A percentile compares a stretch with the other conserved stretches of the same genome.
Evolutionary conservation across 148 eudicot species (phyloP).

Genomic region (Vaccinium corymbosum): DNA sequence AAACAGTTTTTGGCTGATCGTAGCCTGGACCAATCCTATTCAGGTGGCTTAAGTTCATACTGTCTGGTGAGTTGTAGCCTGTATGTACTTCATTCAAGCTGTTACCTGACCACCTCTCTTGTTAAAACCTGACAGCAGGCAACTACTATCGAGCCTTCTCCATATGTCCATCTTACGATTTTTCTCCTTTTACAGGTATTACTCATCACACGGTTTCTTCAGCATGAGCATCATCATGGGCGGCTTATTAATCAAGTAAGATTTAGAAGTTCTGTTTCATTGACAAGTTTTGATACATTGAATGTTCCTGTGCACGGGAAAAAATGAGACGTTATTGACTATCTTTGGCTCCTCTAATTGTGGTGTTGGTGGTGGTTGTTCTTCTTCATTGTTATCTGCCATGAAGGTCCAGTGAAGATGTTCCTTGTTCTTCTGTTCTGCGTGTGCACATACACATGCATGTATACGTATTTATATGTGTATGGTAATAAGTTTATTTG

Average conservation of each 20-base stretch:
- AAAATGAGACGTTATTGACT: not conserved
- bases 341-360: not conserved
- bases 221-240: constrained; percentile 95
- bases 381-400: not conserved
- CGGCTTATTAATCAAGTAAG: constrained; percentile 80
- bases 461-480: not conserved
- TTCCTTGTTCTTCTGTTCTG: not conserved
- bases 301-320: not conserved
- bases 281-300: not conserved
- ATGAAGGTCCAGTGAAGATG: not conserved
- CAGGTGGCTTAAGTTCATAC: constrained; percentile 97
- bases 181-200: constrained; percentile 49
- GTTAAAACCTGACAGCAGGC: not conserved
- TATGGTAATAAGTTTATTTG: not conserved
- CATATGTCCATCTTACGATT: not conserved
- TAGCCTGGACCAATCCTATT: constrained; percentile 91
- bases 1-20: constrained; percentile 97
- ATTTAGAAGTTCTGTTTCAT: not conserved
- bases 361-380: not conserved
- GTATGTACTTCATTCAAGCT: not conserved
- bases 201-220: constrained; percentile 91
- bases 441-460: not conserved
- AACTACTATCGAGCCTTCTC: not conserved
- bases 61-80: constrained; percentile 62
- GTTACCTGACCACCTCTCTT: not conserved